Conservation (phyloP, 2,329 filamentous ascomycete genomes). For the Ophiostoma triangulosporum region DNA sequence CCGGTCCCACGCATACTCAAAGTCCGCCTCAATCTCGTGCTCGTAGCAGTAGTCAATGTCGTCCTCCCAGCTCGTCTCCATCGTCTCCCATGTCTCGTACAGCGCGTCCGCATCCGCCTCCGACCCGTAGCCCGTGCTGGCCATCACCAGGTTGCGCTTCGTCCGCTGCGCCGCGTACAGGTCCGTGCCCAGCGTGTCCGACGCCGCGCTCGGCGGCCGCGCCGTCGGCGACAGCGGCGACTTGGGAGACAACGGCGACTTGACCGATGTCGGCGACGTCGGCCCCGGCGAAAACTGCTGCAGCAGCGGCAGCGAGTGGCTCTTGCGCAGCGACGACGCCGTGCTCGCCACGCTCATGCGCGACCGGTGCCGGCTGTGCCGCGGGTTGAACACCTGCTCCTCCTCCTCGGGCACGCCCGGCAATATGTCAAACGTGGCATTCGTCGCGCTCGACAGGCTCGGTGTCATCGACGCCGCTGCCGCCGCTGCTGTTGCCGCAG, state of each 20-base stretch:
- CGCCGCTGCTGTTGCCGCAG: slow-evolving; percentile 3
- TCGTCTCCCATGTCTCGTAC: no score
- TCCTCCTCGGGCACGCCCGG: slow-evolving; percentile 52
- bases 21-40: slow-evolving; percentile 52
- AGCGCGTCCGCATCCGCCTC: slow-evolving; percentile 20
- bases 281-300: slow-evolving; percentile 27
- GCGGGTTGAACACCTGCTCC: slow-evolving; percentile 25
- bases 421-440: slow-evolving; percentile 29
- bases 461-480: slow-evolving; percentile 16
- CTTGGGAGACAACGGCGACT: no score
- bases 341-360: slow-evolving; percentile 34
- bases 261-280: background rate
- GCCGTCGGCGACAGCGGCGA: background rate
- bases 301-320: slow-evolving; percentile 41
- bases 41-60: slow-evolving; percentile 61
- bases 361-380: slow-evolving; percentile 21
- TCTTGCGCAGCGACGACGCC: slow-evolving; percentile 38
- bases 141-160: slow-evolving; percentile 15
- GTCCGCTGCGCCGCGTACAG: slow-evolving; percentile 24
- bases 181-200: slow-evolving; percentile 38
- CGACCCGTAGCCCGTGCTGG: slow-evolving; percentile 14
- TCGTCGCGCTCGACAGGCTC: background rate
- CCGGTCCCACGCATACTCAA: slow-evolving; percentile 52
- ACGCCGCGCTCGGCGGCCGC: slow-evolving; percentile 31
- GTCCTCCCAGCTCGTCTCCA: slow-evolving; percentile 46